Evolutionary conservation across 2,329 filamentous ascomycete genomes (phyloP), one percentile per base, ranked within the genome.

Genomic region (Aspergillus intermedius): DNA sequence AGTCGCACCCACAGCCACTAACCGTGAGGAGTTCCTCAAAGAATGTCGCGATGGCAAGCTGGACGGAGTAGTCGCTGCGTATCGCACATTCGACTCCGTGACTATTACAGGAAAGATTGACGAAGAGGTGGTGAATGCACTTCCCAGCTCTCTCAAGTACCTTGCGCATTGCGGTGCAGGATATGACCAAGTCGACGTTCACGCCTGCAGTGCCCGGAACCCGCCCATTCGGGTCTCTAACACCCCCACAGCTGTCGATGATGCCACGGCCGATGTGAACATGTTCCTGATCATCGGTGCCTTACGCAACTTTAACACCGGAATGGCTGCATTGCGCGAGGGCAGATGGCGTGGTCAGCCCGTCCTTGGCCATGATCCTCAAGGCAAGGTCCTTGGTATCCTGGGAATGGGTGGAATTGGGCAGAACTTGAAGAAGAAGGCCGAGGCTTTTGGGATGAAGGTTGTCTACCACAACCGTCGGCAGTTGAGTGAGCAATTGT

Each of bases 371-470:
- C 86, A 87, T 62, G 88, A 93, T 61, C 88, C 88, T 1, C 77
- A 87, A 65, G 87, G 86, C 32, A 93, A 91, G 67, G 73, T 83
- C 1, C 75, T 94, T 4, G 88, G 88, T 0, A 89, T 94, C 51
- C 66, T 94, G 37, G 88, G 88, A 5, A 91, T 93, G 87, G 88
- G 88, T 17, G 87, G 88, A 2, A 93, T 94, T 52, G 88, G 89
- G 0, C 75, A 84, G 32, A 88, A 89, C 60, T 69, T 93, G 58
- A 87, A 85, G 63, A 79, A 74, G 63, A 90, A 90, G 68, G 86
- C 84, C 3, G 76, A 80, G 47, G 86, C 77, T 0, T 91, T 94
- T 62, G 86, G 84, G 9, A 90, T 93, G 86, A 77, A 69, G 40
- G 76, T 87, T 10, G 77, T 83, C 44, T 93, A 94, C 60, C 76